Evolutionary conservation across 169 alveolate genomes (phyloP), one percentile per base, ranked within the genome.

Genomic region (Eimeria maxima): DNA sequence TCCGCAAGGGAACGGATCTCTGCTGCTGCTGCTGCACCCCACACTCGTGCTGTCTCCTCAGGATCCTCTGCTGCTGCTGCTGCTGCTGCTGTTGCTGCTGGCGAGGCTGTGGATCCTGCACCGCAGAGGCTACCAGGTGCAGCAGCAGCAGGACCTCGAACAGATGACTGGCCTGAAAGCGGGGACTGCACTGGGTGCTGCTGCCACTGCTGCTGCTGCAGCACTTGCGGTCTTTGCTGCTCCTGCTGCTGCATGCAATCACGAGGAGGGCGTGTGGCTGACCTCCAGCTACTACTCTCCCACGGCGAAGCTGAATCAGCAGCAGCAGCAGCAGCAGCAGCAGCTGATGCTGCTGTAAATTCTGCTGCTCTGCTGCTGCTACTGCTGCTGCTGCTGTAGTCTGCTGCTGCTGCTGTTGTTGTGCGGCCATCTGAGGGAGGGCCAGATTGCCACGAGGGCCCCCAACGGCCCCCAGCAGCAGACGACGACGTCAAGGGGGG

Each of bases 1-100:
- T 76, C 87, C 0, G 87, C 87, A 14, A 76, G 87, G 8, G 87
- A 42, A 18, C 87, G 55, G 6, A 76, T 76, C 27, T 76, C 87
- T 42, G 87, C 47, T 33, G 87, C 87, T 22, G 91, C 91, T 22
- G 74, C 91, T 81, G 74, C 73, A 8, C 74, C 91, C 91, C 91
- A 50, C 73, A 47, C 91, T 6, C 71, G 91, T 29, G 87, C 87
- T 76, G 87, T 76, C 71, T 81, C 91, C 91, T 81, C 73, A 7
- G 91, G 45, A 7, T 33, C 74, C n/a, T 81, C 91, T 81, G 67
- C 91, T 55, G 73, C 67, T 10, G 74, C 45, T n/a, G 81, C 81
- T 71, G 81, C 87, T 69, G 44, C 80, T 16, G 80, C 38, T n/a
- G 80, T 45, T 14, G 80, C 47, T 8, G 80, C 80, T 27, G 80